phyloP scores from a whole-genome alignment of 1,139 yeast genomes.

The Blastobotrys petasosporus region DNA sequence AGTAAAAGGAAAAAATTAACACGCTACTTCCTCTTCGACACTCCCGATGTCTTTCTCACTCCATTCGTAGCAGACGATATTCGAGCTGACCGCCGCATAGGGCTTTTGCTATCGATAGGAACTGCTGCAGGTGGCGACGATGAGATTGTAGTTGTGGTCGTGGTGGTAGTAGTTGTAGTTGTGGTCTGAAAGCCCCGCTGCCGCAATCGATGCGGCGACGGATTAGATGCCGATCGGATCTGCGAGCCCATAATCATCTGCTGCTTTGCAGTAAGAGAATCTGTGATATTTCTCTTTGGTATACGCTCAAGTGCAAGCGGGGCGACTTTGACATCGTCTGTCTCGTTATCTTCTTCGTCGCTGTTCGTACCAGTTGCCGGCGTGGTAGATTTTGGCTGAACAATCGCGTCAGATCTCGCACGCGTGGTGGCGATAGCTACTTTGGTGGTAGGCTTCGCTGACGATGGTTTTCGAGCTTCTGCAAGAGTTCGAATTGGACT shows the following conservation, averaged over 20 bases:
- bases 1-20: not conserved
- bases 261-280: slow-evolving; percentile 17
- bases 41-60: slow-evolving; percentile 18
- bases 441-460: not conserved
- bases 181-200: slow-evolving; percentile 19
- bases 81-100: slow-evolving; percentile 21
- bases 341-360: slow-evolving; percentile 19
- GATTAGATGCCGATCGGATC: slow-evolving; percentile 23
- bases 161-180: slow-evolving; percentile 24
- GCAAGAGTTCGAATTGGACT: slow-evolving; percentile 6
- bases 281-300: slow-evolving; percentile 16
- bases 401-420: not conserved
- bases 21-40: slow-evolving; percentile 1
- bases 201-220: slow-evolving; percentile 20
- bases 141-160: slow-evolving; percentile 19
- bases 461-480: not conserved
- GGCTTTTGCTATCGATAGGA: slow-evolving; percentile 11
- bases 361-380: slow-evolving; percentile 15
- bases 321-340: slow-evolving; percentile 4
- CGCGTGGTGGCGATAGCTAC: not conserved
- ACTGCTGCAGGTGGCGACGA: slow-evolving; percentile 17
- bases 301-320: not conserved
- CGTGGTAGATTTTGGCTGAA: slow-evolving; percentile 4
- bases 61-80: slow-evolving; percentile 18
- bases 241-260: slow-evolving; percentile 23